Conservation (phyloP, 306 rosid genomes). For the Vigna mungo region DNA sequence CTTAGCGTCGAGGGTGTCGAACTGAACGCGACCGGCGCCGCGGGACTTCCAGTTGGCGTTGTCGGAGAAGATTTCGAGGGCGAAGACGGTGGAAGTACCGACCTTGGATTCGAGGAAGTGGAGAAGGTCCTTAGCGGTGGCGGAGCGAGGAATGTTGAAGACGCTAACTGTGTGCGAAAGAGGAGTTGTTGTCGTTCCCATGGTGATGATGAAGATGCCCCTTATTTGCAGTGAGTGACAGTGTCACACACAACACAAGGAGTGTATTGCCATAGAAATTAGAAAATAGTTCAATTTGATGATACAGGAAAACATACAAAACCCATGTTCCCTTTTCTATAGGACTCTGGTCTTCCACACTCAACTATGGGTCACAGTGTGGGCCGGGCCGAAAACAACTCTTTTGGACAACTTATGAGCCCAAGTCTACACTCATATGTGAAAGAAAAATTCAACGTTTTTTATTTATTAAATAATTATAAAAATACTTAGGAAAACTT, state of each 20-base stretch:
- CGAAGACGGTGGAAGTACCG: conserved; percentile 70
- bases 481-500: too few species aligned
- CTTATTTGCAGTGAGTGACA: neutral
- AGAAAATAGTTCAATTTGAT: neutral
- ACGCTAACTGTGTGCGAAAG: conserved; percentile 53
- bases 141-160: conserved; percentile 68
- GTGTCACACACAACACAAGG: neutral
- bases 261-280: neutral
- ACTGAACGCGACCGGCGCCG: conserved; percentile 85
- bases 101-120: conserved; percentile 60
- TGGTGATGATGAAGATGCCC: neutral
- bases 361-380: too few species aligned
- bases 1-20: conserved; percentile 56
- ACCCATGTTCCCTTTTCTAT: neutral
- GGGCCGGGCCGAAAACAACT: too few species aligned
- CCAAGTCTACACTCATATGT: too few species aligned
- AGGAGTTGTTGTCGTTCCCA: neutral
- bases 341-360: too few species aligned
- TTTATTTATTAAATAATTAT: too few species aligned
- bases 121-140: conserved; percentile 66
- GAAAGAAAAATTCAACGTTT: too few species aligned
- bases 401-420: too few species aligned
- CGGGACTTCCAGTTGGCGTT: conserved; percentile 85
- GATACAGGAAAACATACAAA: neutral
- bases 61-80: conserved; percentile 72